These are phyloP conservation scores for Sequoia sempervirens DNA, from an alignment of 75 land plant genomes.

Conservation along the genomic window DNA sequence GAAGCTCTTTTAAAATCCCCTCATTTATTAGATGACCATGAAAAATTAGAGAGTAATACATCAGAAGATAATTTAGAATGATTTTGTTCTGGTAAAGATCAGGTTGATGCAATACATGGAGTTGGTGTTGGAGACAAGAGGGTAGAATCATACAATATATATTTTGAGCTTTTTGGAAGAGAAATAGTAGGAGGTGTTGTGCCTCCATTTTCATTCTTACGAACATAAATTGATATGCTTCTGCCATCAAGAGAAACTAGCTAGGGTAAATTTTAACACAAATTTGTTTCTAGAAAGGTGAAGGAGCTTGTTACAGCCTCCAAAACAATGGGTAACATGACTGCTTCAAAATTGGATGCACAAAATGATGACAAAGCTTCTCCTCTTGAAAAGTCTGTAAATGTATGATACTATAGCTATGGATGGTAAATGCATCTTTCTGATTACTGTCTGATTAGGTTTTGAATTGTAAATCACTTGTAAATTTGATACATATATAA, in stretches of 20 bases:
- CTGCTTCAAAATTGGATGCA: not conserved
- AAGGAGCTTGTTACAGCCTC: constrained; percentile 12
- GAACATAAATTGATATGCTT: constrained; percentile 19
- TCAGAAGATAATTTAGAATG: not conserved
- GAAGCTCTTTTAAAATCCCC: constrained; percentile 16
- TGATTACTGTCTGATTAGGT: no score
- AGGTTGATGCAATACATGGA: not conserved
- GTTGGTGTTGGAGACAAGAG: constrained; percentile 20
- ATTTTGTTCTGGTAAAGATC: not conserved
- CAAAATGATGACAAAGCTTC: not conserved
- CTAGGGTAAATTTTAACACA: constrained; percentile 26
- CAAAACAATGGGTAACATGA: constrained; percentile 4
- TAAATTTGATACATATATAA: no score
- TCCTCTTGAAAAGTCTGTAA: no score
- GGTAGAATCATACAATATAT: constrained; percentile 32
- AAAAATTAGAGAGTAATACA: not conserved
- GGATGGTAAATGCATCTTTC: no score
- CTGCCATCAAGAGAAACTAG: constrained; percentile 37
- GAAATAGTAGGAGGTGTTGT: constrained; percentile 31
- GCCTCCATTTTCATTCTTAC: constrained; percentile 23
- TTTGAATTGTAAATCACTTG: no score
- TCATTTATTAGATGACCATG: not conserved
- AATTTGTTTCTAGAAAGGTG: constrained; percentile 24
- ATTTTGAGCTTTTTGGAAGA: constrained; percentile 34
- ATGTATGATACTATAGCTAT: no score